phyloP scores from a whole-genome alignment of 331 rosid species.

The Malus hybrid region DNA sequence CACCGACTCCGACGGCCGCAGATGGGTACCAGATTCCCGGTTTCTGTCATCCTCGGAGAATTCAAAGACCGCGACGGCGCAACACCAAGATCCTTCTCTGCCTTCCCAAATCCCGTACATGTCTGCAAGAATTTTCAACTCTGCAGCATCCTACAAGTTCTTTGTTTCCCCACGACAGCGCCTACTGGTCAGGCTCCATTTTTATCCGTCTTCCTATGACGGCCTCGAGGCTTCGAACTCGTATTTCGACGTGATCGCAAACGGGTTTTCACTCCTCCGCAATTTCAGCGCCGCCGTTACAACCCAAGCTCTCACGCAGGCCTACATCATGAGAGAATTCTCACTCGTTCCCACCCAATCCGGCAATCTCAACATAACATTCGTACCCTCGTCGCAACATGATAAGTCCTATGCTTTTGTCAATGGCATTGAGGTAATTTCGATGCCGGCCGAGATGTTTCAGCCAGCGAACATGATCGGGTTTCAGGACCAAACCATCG shows the following conservation, averaged over 20 bases:
- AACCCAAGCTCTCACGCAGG: slow-evolving; percentile 35
- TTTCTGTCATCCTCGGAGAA: slow-evolving; percentile 7
- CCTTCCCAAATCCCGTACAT: slow-evolving; percentile 41
- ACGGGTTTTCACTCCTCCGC: slow-evolving; percentile 26
- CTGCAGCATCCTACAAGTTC: slow-evolving; percentile 19
- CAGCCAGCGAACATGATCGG: slow-evolving; percentile 9
- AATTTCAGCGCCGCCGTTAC: slow-evolving; percentile 34
- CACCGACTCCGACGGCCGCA: slow-evolving; percentile 26
- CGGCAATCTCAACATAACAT: slow-evolving; percentile 25
- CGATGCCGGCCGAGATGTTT: slow-evolving; percentile 34
- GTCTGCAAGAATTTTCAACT: slow-evolving; percentile 38
- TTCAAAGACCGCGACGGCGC: slow-evolving; percentile 14
- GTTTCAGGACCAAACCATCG: slow-evolving; percentile 2
- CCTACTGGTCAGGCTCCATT: slow-evolving; percentile 32
- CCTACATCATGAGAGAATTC: slow-evolving; percentile 32
- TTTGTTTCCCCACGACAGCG: slow-evolving; percentile 17
- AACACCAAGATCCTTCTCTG: slow-evolving; percentile 38
- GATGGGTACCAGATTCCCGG: slow-evolving; percentile 33
- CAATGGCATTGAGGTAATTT: slow-evolving; percentile 40
- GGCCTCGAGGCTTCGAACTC: slow-evolving; percentile 10
- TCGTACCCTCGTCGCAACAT: slow-evolving; percentile 22
- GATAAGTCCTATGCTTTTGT: slow-evolving; percentile 26
- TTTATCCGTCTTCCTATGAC: slow-evolving; percentile 28
- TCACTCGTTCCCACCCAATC: slow-evolving; percentile 20
- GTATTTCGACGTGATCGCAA: slow-evolving; percentile 23